Conservation (phyloP, 768 basidiomycete species). For the Naganishia onofrii region DNA sequence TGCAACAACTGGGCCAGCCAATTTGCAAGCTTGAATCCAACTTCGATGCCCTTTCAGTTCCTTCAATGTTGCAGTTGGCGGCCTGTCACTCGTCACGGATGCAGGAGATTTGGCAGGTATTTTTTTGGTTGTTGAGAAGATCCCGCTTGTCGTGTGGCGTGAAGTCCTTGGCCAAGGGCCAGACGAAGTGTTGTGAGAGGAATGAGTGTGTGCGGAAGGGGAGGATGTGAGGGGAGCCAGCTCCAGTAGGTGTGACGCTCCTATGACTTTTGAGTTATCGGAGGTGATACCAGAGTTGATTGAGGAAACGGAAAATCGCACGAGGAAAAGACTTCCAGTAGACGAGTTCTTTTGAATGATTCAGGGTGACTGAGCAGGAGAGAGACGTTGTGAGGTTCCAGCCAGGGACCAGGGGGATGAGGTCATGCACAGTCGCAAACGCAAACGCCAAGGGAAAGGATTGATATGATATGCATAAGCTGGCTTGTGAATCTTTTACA, state of each 20-base stretch:
- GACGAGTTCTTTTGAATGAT: slow-evolving; percentile 1
- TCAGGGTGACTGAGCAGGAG: slow-evolving; percentile 16
- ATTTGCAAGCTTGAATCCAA: too few species aligned
- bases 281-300: not conserved
- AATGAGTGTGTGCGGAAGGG: not conserved
- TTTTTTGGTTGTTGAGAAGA: not conserved
- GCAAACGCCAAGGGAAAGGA: slow-evolving; percentile 9
- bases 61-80: not conserved
- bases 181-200: not conserved
- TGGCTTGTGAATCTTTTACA: not conserved
- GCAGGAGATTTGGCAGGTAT: not conserved
- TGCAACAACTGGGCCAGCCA: not conserved
- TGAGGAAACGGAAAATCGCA: not conserved
- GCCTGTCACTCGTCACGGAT: not conserved
- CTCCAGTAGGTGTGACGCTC: not conserved
- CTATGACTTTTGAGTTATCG: not conserved
- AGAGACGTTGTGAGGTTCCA: slow-evolving; percentile 22
- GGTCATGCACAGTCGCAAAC: slow-evolving; percentile 7
- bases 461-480: not conserved
- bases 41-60: not conserved
- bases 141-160: not conserved
- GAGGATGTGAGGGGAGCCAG: not conserved
- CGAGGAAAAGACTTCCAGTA: not conserved
- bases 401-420: slow-evolving; percentile 21
- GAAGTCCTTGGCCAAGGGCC: slow-evolving; percentile 4